Evolutionary conservation across 2,329 filamentous ascomycete species (phyloP).

Genomic region (Colletotrichum gloeosporioides): DNA sequence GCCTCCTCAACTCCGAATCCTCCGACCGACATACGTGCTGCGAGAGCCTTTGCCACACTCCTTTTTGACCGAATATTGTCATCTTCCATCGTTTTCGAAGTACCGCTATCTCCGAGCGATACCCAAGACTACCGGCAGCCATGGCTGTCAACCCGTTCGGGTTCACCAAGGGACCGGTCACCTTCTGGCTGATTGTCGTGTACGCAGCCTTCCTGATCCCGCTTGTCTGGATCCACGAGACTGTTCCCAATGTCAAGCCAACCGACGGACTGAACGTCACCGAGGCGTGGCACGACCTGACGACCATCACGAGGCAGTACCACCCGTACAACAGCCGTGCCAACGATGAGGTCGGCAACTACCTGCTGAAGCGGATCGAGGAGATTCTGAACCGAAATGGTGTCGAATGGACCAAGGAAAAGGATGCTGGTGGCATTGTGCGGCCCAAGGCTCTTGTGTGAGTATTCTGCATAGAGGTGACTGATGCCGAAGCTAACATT

Average conservation of each 20-base stretch:
- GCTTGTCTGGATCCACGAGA: constrained; percentile 76
- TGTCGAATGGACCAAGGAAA: constrained; percentile 50
- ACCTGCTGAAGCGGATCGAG: constrained; percentile 74
- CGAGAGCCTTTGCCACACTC: not conserved
- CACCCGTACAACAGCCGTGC: constrained; percentile 88
- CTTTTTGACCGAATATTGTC: not conserved
- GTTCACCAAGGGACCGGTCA: constrained; percentile 83
- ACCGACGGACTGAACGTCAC: constrained; percentile 77
- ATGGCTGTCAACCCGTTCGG: constrained; percentile 60
- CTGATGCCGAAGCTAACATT: not conserved
- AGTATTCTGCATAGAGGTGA: not conserved
- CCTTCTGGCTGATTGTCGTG: constrained; percentile 75
- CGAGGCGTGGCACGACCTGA: constrained; percentile 86
- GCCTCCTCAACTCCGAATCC: not conserved
- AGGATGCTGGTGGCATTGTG: constrained; percentile 31
- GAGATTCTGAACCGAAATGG: constrained; percentile 71
- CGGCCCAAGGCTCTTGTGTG: constrained; percentile 24
- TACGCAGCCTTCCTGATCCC: constrained; percentile 81
- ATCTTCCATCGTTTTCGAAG: not conserved
- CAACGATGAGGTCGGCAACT: constrained; percentile 82
- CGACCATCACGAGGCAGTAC: constrained; percentile 74
- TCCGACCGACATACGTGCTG: not conserved
- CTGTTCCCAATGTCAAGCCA: constrained; percentile 66
- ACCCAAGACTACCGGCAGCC: not conserved
- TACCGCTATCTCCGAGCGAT: not conserved